phyloP scores from a whole-genome alignment of 169 alveolate genomes.

The Cryptosporidium muris region DNA sequence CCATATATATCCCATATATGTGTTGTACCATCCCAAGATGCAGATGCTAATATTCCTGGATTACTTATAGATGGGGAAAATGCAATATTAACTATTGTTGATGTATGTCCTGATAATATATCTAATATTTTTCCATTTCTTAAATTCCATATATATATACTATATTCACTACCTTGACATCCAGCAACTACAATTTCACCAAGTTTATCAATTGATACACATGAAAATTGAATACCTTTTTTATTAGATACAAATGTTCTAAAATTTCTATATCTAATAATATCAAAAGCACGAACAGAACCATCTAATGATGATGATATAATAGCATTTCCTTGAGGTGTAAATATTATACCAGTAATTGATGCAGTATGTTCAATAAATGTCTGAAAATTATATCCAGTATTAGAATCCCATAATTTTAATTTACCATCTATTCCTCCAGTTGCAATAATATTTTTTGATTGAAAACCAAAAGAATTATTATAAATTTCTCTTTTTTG shows the following conservation, averaged over 20 bases:
- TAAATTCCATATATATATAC: slow-evolving; percentile 83
- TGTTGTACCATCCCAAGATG: slow-evolving; percentile 95
- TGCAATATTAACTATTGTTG: slow-evolving; percentile 88
- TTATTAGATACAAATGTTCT: slow-evolving; percentile 76
- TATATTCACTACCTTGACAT: slow-evolving; percentile 88
- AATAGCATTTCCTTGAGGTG: slow-evolving; percentile 92
- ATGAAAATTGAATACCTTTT: slow-evolving; percentile 88
- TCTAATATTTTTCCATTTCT: slow-evolving; percentile 89
- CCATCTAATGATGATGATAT: slow-evolving; percentile 97
- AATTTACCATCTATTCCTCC: slow-evolving; percentile 97
- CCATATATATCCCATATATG: slow-evolving; percentile 89
- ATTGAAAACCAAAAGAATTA: slow-evolving; percentile 83
- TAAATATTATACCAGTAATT: slow-evolving; percentile 89
- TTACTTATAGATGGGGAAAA: slow-evolving; percentile 84
- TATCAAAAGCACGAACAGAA: slow-evolving; percentile 96
- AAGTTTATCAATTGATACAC: slow-evolving; percentile 92
- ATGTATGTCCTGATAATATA: slow-evolving; percentile 90
- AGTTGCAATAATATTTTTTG: slow-evolving; percentile 91
- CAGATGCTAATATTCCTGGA: slow-evolving; percentile 89
- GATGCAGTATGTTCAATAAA: slow-evolving; percentile 94
- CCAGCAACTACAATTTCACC: slow-evolving; percentile 98
- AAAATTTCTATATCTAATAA: slow-evolving; percentile 89
- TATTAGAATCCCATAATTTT: slow-evolving; percentile 93
- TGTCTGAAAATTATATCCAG: slow-evolving; percentile 94
- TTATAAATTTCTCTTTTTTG: slow-evolving; percentile 38